Base-by-base conservation (phyloP, 257 asterid species). In the Lithospermum erythrorhizon region DNA sequence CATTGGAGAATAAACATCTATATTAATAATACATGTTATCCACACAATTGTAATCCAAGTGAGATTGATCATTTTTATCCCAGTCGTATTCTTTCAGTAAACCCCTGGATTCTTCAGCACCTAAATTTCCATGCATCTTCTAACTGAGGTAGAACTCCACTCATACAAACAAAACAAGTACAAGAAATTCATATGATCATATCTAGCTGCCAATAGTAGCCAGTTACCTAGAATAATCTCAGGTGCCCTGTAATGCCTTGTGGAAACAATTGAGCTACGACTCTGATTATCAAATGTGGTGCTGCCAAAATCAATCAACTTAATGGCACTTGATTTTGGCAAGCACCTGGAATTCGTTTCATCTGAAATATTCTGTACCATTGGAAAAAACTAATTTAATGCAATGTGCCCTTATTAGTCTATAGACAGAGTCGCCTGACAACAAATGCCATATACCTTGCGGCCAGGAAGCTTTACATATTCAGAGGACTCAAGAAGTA, bases 181-280 rank as follows among this genome's bases (percentile, higher is more conserved):
- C 29, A 54, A 49, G 25, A 19, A 41, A 19, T 57, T 37, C 65
- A 61, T 20, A 21, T 53, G 10, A 45, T 37, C 65, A 61, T 20
- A 21, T 53, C 45, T 35, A 35, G 45, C 45, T 35, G 45, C 16
- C 59, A 47, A 48, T 53, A 3, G 45, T 35, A 35, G 45, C 45
- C 14, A 69, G 54, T 72, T 83, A 90, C 98, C 98, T 71, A 90
- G 72, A 74, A 90, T 90, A 76, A 90, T 90, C 78, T 90, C 96
- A 27, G 98, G 98, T 52, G 96, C 98, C 64, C 96, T 86, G 75
- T 90, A 90, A 70, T 90, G 96, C 65, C 98, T 90, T 15, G 98
- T 90, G 57, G 93, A 82, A 52, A 85, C 98, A 67, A 87, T 73
- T 63, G 82, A 87, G 83, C 69, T 83, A 72, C 83, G 98, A 68